Conservation (phyloP, 176 grass and related monocot species). For the Lolium multiflorum region DNA sequence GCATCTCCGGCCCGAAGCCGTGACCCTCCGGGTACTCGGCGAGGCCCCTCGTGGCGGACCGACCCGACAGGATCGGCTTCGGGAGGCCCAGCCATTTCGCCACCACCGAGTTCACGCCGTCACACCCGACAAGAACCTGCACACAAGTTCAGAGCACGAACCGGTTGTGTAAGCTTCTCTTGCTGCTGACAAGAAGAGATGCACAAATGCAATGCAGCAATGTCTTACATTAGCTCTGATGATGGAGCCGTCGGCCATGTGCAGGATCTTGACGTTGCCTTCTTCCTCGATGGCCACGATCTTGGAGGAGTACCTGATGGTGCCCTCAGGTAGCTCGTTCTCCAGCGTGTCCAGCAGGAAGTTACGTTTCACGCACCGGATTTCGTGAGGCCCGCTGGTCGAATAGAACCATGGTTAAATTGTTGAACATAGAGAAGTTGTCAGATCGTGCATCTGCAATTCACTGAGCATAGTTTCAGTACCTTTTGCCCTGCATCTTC, state of each 20-base stretch:
- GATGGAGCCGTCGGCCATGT: constrained; percentile 71
- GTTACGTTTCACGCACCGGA: constrained; percentile 66
- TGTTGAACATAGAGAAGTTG: background rate
- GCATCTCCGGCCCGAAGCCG: constrained; percentile 55
- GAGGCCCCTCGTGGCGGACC: constrained; percentile 52
- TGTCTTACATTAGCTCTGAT: constrained; percentile 65
- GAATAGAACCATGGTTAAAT: background rate
- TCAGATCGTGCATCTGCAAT: background rate
- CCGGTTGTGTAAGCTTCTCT: background rate
- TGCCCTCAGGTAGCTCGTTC: constrained; percentile 61
- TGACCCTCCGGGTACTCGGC: constrained; percentile 50
- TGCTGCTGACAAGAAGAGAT: background rate
- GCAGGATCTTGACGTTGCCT: constrained; percentile 57
- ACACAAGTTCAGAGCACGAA: background rate
- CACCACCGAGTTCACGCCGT: constrained; percentile 67
- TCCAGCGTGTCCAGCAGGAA: constrained; percentile 65
- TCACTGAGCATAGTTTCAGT: background rate
- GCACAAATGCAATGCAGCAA: background rate
- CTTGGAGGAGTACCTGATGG: constrained; percentile 83
- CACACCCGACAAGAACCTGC: constrained; percentile 60
- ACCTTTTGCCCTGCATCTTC: constrained; percentile 53
- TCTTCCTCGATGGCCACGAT: constrained; percentile 63
- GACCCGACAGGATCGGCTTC: constrained; percentile 42
- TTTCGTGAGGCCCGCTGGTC: constrained; percentile 60
- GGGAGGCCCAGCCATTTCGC: constrained; percentile 58